Evolutionary conservation across 192 early-diverging fungal genomes (phyloP).

Genomic region (Pilobolus umbonatus): DNA sequence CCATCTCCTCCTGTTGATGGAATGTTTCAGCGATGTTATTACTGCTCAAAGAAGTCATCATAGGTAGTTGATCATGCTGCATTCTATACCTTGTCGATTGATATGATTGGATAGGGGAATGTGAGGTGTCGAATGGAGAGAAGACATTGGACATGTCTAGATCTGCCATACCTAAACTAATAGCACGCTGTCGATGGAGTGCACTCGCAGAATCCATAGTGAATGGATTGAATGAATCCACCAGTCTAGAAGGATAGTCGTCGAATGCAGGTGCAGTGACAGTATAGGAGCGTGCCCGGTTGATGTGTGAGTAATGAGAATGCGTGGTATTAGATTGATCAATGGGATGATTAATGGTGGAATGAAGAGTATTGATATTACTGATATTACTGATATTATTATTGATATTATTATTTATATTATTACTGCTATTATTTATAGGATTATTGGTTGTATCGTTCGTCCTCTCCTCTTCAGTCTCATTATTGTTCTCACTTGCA

Average conservation of each 20-base stretch:
- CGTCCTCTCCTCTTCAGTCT: too few species aligned
- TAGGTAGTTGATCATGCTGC: background rate
- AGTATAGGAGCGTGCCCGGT: conserved; percentile 18
- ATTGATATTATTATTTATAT: too few species aligned
- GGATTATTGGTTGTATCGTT: background rate
- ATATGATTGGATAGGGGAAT: background rate
- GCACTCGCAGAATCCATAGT: conserved; percentile 10
- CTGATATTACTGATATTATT: too few species aligned
- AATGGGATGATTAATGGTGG: conserved; percentile 7
- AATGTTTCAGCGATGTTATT: conserved; percentile 1
- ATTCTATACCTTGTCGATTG: too few species aligned
- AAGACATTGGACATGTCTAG: conserved; percentile 9
- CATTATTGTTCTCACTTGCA: too few species aligned
- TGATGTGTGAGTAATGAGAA: background rate
- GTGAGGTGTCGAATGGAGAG: conserved; percentile 10
- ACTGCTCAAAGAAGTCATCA: conserved; percentile 5
- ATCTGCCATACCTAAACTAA: conserved; percentile 27
- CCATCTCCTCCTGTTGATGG: background rate
- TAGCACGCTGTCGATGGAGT: conserved; percentile 20
- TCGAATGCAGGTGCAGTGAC: background rate
- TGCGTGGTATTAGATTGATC: too few species aligned
- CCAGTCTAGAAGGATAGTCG: background rate
- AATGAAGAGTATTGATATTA: too few species aligned
- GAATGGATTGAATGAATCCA: conserved; percentile 11
- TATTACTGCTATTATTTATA: too few species aligned